phyloP scores from a whole-genome alignment of 2,329 filamentous ascomycete genomes.

The Diaporthe eres region DNA sequence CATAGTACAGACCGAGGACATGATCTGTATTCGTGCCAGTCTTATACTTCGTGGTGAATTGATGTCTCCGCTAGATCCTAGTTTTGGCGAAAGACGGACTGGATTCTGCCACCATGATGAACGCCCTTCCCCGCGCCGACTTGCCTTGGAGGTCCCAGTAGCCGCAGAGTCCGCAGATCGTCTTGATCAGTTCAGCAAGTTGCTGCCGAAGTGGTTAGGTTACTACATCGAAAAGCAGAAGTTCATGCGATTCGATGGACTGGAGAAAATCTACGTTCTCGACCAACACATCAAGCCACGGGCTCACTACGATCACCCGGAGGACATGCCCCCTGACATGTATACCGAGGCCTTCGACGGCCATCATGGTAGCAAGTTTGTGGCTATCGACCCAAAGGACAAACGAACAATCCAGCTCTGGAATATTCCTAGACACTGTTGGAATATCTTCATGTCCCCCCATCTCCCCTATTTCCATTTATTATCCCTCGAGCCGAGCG shows the following conservation, averaged over 20 bases:
- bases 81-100: too few relatives aligned
- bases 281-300: neutral
- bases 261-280: neutral
- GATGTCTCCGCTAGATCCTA: too few relatives aligned
- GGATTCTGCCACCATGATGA: too few relatives aligned
- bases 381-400: neutral
- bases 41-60: neutral
- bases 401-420: neutral
- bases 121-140: neutral
- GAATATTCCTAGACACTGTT: neutral
- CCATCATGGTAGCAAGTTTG: neutral
- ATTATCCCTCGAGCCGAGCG: too few relatives aligned
- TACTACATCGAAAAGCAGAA: neutral
- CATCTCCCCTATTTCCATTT: too few relatives aligned
- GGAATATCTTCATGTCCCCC: too few relatives aligned
- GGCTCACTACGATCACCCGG: neutral
- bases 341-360: neutral
- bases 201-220: neutral
- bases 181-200: accelerated
- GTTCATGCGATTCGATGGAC: neutral
- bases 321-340: neutral
- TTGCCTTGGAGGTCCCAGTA: neutral
- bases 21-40: neutral
- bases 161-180: neutral
- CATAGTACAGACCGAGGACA: neutral